These are phyloP conservation scores for Dorcoceras hygrometricum DNA, from an alignment of 257 asterid genomes.

Conservation along the genomic window DNA sequence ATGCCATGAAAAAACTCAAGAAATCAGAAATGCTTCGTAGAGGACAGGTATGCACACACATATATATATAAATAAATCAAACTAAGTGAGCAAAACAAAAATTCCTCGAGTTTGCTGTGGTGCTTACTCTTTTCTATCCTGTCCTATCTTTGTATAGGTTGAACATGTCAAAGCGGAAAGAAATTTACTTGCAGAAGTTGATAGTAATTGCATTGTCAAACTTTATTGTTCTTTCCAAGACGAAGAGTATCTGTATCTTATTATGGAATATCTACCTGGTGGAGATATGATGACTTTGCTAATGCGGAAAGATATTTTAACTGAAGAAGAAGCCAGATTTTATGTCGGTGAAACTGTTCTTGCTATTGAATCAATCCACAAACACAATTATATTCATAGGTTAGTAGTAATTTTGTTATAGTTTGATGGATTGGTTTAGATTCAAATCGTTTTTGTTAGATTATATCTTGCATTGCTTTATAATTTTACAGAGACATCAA, in stretches of 20 bases:
- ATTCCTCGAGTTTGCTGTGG: constrained; percentile 21
- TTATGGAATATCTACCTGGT: constrained; percentile 98
- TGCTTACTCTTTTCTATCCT: constrained; percentile 22
- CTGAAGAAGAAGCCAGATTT: constrained; percentile 88
- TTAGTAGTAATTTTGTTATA: constrained; percentile 31
- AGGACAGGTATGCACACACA: constrained; percentile 94
- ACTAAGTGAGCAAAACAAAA: constrained; percentile 15
- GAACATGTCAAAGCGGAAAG: constrained; percentile 95
- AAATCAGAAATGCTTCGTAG: constrained; percentile 98
- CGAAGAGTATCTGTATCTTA: constrained; percentile 86
- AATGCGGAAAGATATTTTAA: constrained; percentile 90
- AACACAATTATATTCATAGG: constrained; percentile 94
- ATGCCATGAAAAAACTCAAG: constrained; percentile 97
- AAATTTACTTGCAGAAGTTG: constrained; percentile 93
- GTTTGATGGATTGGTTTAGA: constrained; percentile 18
- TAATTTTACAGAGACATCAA: constrained; percentile 79
- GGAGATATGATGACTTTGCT: constrained; percentile 99
- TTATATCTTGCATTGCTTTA: constrained; percentile 21
- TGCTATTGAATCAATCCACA: constrained; percentile 94
- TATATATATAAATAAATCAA: constrained; percentile 14
- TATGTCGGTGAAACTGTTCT: constrained; percentile 94
- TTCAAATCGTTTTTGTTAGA: constrained; percentile 9
- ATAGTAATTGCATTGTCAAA: constrained; percentile 93
- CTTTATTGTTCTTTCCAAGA: constrained; percentile 98
- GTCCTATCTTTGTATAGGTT: constrained; percentile 45